Evolutionary conservation across 2,329 filamentous ascomycete species (phyloP).

Genomic region (Fusarium pseudocircinatum): DNA sequence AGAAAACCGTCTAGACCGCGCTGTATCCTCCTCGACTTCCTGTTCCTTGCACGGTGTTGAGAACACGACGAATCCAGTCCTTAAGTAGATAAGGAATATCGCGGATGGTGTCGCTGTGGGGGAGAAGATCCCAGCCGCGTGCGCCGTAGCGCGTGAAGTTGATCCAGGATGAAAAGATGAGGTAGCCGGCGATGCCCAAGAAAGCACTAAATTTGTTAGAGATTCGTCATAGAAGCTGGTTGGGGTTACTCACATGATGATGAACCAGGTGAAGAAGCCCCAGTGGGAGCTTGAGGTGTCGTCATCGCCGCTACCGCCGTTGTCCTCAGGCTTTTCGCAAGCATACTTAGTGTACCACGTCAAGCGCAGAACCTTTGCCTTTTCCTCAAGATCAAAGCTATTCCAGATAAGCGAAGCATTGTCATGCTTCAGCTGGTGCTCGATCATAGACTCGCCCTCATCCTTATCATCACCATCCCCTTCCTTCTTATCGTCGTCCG

Average conservation of each 20-base stretch:
- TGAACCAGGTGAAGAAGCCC: constrained; percentile 98
- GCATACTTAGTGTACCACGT: constrained; percentile 91
- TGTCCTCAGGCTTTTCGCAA: constrained; percentile 69
- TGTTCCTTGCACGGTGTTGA: constrained; percentile 85
- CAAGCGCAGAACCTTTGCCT: constrained; percentile 72
- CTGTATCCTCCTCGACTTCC: constrained; percentile 92
- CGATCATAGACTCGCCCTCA: constrained; percentile 53
- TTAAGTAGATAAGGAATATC: constrained; percentile 92
- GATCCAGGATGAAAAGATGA: constrained; percentile 98
- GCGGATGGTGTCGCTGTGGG: constrained; percentile 90
- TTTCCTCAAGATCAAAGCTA: constrained; percentile 71
- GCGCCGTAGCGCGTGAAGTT: constrained; percentile 98
- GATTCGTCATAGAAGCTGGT: neutral
- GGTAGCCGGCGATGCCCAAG: constrained; percentile 84
- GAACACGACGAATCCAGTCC: constrained; percentile 82
- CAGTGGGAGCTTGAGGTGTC: constrained; percentile 68
- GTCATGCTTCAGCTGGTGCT: constrained; percentile 64
- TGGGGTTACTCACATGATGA: constrained; percentile 79
- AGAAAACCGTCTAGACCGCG: constrained; percentile 71
- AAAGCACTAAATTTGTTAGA: constrained; percentile 72
- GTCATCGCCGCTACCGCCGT: constrained; percentile 48
- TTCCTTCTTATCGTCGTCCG: constrained; percentile 49
- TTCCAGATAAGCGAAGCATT: constrained; percentile 77
- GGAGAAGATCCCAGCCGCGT: constrained; percentile 92
- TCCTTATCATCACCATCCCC: constrained; percentile 51